phyloP scores from a whole-genome alignment of 495 filamentous ascomycete genomes.

The Hypoxylon intermedium region DNA sequence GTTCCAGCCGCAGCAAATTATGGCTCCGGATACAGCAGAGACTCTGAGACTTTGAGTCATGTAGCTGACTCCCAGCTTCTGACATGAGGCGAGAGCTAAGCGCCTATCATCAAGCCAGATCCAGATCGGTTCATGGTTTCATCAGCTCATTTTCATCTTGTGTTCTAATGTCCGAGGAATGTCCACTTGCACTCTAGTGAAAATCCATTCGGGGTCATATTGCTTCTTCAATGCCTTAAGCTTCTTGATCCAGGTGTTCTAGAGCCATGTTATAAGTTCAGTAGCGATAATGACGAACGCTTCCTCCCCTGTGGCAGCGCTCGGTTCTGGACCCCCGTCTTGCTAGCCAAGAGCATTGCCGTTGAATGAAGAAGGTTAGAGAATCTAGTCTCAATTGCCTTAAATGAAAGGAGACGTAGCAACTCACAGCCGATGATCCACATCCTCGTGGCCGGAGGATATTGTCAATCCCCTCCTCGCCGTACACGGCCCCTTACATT shows the following conservation, averaged over 20 bases:
- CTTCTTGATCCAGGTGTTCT: not conserved
- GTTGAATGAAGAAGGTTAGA: not conserved
- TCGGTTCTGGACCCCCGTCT: not conserved
- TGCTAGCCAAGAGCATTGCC: not conserved
- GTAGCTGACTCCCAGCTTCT: not conserved
- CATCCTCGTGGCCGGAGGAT: too few species aligned
- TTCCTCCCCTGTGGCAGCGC: not conserved
- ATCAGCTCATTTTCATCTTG: not conserved
- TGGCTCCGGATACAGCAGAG: not conserved
- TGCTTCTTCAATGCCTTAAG: not conserved
- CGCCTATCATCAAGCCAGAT: too few species aligned
- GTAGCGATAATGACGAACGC: not conserved
- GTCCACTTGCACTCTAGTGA: not conserved
- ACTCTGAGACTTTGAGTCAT: not conserved
- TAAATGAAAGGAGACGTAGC: too few species aligned
- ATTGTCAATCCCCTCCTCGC: too few species aligned
- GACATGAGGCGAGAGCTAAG: not conserved
- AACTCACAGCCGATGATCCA: too few species aligned
- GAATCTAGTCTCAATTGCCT: too few species aligned
- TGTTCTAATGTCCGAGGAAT: not conserved
- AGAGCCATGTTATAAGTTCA: not conserved
- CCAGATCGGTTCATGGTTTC: too few species aligned
- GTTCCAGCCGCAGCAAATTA: not conserved
- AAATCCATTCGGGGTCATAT: not conserved
- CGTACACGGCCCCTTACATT: too few species aligned